Evolutionary conservation across 805 yeast species (phyloP).

Genomic region (Candida adriatica): DNA sequence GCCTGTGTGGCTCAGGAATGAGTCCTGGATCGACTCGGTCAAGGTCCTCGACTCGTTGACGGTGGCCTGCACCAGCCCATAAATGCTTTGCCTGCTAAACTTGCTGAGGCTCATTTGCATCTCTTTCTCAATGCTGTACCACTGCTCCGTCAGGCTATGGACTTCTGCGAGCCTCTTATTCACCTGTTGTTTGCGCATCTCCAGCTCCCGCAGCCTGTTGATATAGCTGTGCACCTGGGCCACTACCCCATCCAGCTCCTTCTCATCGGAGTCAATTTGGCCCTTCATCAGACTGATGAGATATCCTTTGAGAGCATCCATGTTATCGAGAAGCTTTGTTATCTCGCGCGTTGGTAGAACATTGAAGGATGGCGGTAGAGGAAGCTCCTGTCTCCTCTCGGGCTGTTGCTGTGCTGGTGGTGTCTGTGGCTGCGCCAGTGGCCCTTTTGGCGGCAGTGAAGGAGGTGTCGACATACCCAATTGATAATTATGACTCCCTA

Average conservation of each 20-base stretch:
- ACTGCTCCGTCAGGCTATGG: slow-evolving; percentile 18
- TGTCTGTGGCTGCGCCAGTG: neutral
- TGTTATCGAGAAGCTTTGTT: slow-evolving; percentile 13
- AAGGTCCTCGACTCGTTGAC: slow-evolving; percentile 27
- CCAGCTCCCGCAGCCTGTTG: slow-evolving; percentile 21
- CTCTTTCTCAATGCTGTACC: slow-evolving; percentile 30
- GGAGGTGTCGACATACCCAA: slow-evolving; percentile 16
- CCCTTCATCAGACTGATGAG: slow-evolving; percentile 18
- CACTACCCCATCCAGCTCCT: slow-evolving; percentile 22
- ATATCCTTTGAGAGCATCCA: slow-evolving; percentile 24
- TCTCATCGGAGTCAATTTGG: slow-evolving; percentile 19
- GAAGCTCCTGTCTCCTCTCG: slow-evolving; percentile 10
- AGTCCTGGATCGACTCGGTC: slow-evolving; percentile 28
- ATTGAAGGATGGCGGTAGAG: slow-evolving; percentile 17
- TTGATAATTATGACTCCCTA: no score
- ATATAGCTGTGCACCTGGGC: slow-evolving; percentile 22
- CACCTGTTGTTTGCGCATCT: slow-evolving; percentile 22
- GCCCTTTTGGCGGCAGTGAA: slow-evolving; percentile 13
- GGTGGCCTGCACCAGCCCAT: slow-evolving; percentile 23
- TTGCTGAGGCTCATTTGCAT: slow-evolving; percentile 30
- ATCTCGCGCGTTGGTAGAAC: slow-evolving; percentile 20
- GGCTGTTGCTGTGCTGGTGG: slow-evolving; percentile 4
- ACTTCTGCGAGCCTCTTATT: slow-evolving; percentile 9
- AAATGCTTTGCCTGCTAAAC: slow-evolving; percentile 31
- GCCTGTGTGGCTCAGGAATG: slow-evolving; percentile 24